phyloP scores from a whole-genome alignment of 169 alveolate species.

The Babesia ovis region DNA sequence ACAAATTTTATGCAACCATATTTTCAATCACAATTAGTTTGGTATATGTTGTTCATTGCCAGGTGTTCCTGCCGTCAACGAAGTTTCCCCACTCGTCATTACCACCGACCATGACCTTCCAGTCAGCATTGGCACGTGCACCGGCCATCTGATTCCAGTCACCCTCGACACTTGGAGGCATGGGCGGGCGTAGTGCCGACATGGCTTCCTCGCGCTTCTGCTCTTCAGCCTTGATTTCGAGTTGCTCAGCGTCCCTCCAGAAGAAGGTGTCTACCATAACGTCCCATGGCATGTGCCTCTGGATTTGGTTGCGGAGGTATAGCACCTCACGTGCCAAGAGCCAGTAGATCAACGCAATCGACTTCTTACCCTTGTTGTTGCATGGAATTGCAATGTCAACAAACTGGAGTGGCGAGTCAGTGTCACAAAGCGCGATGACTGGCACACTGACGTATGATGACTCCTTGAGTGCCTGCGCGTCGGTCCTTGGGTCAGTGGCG shows the following conservation, averaged over 20 bases:
- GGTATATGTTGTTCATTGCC: constrained; percentile 35
- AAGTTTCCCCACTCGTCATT: constrained; percentile 69
- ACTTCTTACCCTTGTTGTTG: constrained; percentile 96
- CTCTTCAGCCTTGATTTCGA: constrained; percentile 76
- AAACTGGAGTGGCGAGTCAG: constrained; percentile 96
- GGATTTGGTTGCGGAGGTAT: constrained; percentile 90
- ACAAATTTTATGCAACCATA: too few relatives aligned
- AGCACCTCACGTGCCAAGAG: constrained; percentile 97
- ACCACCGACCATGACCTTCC: constrained; percentile 67
- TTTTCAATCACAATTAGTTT: constrained; percentile 1
- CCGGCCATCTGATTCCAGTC: constrained; percentile 59
- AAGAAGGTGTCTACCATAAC: constrained; percentile 93
- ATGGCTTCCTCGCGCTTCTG: constrained; percentile 44
- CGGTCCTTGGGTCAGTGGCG: constrained; percentile 98
- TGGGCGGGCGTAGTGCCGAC: constrained; percentile 33
- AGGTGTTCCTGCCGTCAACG: constrained; percentile 62
- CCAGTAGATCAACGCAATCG: constrained; percentile 98
- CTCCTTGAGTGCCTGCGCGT: constrained; percentile 95
- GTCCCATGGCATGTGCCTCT: constrained; percentile 87
- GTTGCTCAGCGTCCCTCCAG: constrained; percentile 91
- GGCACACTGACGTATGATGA: constrained; percentile 96
- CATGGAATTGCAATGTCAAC: constrained; percentile 99
- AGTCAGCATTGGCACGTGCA: constrained; percentile 49
- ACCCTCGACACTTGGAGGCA: constrained; percentile 24
- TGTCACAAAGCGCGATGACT: constrained; percentile 97